Evolutionary conservation across 75 land plant species (phyloP), one percentile per base, ranked within the genome.

Genomic region (Adiantum capillusveneris): DNA sequence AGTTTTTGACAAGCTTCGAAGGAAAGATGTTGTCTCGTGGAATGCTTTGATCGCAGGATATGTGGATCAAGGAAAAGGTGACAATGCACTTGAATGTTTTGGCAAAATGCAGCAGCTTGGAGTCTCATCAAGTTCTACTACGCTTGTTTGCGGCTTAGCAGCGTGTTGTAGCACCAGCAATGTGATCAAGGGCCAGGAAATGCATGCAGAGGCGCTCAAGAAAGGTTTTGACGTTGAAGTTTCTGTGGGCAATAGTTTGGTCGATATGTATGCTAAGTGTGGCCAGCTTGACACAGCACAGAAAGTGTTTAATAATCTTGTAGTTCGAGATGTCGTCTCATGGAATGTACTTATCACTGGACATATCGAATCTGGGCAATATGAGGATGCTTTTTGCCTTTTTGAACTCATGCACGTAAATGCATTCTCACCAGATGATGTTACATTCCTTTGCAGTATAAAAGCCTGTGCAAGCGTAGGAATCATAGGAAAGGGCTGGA

Each of bases 41-140:
- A 88, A 88, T 60, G 78, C 78, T 41, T 50, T 88, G 74, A 71
- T 88, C 17, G 74, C 79, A 9, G 78, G 88, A 44, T 88, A 81
- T 62, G 83, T 75, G 21, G 85, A 82, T 46, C 79, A 81, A 44
- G 81, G 81, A 36, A 25, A 24, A 45, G 59, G 51, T 5, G 43
- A 43, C 14, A 70, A 79, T 41, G 70, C 73, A 0, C 43, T 75
- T 26, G 24, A 20, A 17, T 45, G 75, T 34, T 79, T 75, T 58
- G 6, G 57, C 18, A 19, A 25, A 37, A 79, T 75, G 78, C 28
- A 29, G 26, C 54, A 53, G 16, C 9, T 46, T 17, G 11, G 30
- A 25, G 20, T 31, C 58, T 36, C 46, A 59, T 19, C 46, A 31
- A 65, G 46, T 30, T n/a, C 21, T 27, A 26, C 58, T 29, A 64